phyloP scores from a whole-genome alignment of 73 alveolate species.

The Blepharisma stoltei region DNA sequence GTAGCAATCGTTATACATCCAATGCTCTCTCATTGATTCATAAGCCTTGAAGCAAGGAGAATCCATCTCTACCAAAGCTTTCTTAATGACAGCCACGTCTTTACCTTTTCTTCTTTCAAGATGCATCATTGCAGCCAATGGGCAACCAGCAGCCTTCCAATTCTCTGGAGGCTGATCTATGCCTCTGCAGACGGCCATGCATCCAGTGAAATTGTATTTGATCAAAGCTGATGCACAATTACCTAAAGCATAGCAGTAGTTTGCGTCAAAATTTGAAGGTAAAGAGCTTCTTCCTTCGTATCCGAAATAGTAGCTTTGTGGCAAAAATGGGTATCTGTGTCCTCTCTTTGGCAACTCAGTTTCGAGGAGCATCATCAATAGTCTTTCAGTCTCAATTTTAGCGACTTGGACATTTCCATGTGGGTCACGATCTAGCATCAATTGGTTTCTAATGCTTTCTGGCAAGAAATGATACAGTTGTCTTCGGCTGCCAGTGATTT shows the following conservation, averaged over 20 bases:
- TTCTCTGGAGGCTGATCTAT: constrained; percentile 48
- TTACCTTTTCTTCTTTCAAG: constrained; percentile 92
- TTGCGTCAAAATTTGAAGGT: constrained; percentile 96
- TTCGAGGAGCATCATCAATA: constrained; percentile 81
- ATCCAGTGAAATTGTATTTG: constrained; percentile 57
- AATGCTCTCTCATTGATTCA: constrained; percentile 39
- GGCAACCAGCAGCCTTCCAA: constrained; percentile 87
- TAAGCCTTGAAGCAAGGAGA: constrained; percentile 62
- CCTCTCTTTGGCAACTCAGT: constrained; percentile 78
- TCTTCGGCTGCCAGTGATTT: no score
- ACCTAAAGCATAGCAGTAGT: constrained; percentile 95
- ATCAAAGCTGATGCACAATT: constrained; percentile 75
- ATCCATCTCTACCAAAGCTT: constrained; percentile 78
- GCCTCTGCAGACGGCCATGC: constrained; percentile 62
- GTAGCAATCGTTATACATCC: constrained; percentile 59
- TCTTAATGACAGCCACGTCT: constrained; percentile 71
- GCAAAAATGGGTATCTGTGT: constrained; percentile 45
- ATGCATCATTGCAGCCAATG: constrained; percentile 76
- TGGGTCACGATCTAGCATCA: constrained; percentile 97
- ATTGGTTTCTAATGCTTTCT: constrained; percentile 83
- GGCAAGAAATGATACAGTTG: constrained; percentile 81
- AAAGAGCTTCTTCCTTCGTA: constrained; percentile 95
- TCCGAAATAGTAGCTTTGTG: constrained; percentile 61
- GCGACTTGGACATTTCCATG: constrained; percentile 90
- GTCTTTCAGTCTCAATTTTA: constrained; percentile 95